Base-by-base conservation (phyloP, 345 rosid genomes). In the Atalantia buxifolia region DNA sequence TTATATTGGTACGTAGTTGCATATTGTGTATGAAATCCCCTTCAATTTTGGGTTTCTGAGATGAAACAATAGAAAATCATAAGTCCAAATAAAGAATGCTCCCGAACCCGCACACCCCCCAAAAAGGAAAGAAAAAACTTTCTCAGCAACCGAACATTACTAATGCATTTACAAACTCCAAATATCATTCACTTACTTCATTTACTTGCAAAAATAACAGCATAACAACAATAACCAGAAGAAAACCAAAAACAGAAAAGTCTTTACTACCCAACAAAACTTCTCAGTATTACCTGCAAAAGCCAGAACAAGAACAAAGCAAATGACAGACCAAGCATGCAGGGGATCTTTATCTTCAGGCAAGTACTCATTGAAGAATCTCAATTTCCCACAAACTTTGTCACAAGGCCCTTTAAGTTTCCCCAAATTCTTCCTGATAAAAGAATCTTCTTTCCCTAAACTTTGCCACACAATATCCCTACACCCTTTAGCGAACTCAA, bases 331-430 rank as follows among this genome's bases (percentile, higher is more conserved):
- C 89, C 86, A 89, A 25, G 84, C 88, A 81, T 86, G 91, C 63
- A 81, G 14, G 9, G 92, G 95, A 74, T 89, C 87, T 82, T 86
- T 91, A 78, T 89, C 95, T 83, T 91, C 95, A 22, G 95, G 95
- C 79, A 91, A 78, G 76, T 82, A 85, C 53, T 89, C 84, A 69
- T 85, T 85, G 66, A 88, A 82, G 25, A 77, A 64, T 65, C 60
- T 72, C 48, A 91, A 81, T 77, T 74, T 86, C 82, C 76, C 76
- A 53, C 79, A 56, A 66, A 80, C 72, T 71, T 40, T 79, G 35
- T 71, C 79, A 45, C 72, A 80, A 27, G 83, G 85, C 59, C 75
- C 78, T 76, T 81, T 81, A 59, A 84, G 69, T 81, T 72, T 87
- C 69, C 78, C 76, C 22, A 89, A 81, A 65, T 82, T 81, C 71